phyloP scores from a whole-genome alignment of 441 rosid species.

The Populus hybrid region DNA sequence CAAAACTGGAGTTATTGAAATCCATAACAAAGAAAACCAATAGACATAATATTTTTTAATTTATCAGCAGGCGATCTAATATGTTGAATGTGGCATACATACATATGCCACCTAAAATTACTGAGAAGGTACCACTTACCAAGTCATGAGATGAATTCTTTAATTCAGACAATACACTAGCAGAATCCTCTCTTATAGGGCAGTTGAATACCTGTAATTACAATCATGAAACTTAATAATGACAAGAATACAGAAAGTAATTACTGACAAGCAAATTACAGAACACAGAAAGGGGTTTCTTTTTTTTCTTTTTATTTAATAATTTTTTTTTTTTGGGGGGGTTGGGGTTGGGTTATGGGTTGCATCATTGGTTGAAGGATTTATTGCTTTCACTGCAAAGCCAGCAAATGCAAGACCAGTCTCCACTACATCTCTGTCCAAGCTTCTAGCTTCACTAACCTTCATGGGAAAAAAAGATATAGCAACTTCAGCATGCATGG shows the following conservation, averaged over 20 bases:
- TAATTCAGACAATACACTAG: constrained; percentile 68
- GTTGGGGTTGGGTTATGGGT: too few relatives aligned
- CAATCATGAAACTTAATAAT: constrained; percentile 16
- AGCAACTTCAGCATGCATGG: constrained; percentile 7
- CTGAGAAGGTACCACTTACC: constrained; percentile 44
- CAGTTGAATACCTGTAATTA: constrained; percentile 89
- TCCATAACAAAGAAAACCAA: too few relatives aligned
- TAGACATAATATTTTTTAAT: too few relatives aligned
- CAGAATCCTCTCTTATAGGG: constrained; percentile 95
- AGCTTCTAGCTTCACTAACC: constrained; percentile 96
- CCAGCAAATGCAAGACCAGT: constrained; percentile 94
- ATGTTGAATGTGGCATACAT: too few relatives aligned
- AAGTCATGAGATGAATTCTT: constrained; percentile 94
- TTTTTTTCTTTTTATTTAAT: too few relatives aligned
- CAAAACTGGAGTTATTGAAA: too few relatives aligned
- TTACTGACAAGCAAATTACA: background rate
- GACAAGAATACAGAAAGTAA: constrained; percentile 6
- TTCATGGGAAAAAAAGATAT: constrained; percentile 29
- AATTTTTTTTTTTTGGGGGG: too few relatives aligned
- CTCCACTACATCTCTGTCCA: constrained; percentile 95
- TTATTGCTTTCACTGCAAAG: constrained; percentile 70
- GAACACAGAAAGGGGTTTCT: too few relatives aligned
- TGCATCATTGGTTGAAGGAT: background rate
- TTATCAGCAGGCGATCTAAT: too few relatives aligned
- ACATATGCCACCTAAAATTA: background rate